These are phyloP conservation scores for Capsella rubella DNA, from an alignment of 441 rosid genomes.

Conservation along the genomic window DNA sequence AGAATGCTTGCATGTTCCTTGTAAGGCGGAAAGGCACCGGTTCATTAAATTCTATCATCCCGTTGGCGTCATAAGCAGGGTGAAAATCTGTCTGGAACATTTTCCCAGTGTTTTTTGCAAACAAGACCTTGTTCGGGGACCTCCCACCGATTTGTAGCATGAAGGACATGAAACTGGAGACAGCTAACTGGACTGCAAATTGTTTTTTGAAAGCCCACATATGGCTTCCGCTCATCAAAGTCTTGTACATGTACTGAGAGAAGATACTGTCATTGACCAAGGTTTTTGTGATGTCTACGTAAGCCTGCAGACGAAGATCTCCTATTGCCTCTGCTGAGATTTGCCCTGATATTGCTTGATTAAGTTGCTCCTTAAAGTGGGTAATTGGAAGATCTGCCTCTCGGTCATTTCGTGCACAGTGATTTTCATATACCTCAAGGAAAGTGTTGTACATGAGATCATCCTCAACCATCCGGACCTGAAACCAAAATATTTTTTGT, in stretches of 20 bases:
- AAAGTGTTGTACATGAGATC: conserved; percentile 98
- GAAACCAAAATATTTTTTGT: conserved; percentile 27
- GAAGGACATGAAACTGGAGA: conserved; percentile 98
- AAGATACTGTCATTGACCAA: conserved; percentile 81
- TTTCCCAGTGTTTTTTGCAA: conserved; percentile 98
- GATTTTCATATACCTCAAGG: conserved; percentile 98
- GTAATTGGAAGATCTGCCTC: conserved; percentile 96
- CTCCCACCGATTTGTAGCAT: conserved; percentile 99
- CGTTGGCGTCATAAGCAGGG: conserved; percentile 92
- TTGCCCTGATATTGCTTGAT: conserved; percentile 94
- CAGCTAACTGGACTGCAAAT: conserved; percentile 95
- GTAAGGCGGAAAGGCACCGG: conserved; percentile 97
- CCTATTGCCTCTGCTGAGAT: conserved; percentile 86
- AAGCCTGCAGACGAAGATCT: conserved; percentile 97
- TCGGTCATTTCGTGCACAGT: conserved; percentile 89
- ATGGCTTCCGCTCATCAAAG: conserved; percentile 85
- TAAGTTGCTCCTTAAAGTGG: conserved; percentile 92
- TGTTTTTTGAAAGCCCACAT: conserved; percentile 99
- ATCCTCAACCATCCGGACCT: conserved; percentile 99
- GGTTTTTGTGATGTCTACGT: conserved; percentile 76
- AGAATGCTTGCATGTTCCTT: conserved; percentile 97
- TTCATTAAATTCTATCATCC: conserved; percentile 94
- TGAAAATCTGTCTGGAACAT: conserved; percentile 99
- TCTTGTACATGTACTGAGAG: conserved; percentile 98
- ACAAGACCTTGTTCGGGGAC: conserved; percentile 95